phyloP scores from a whole-genome alignment of 805 yeast genomes.

The Pichia pseudocactophila region DNA sequence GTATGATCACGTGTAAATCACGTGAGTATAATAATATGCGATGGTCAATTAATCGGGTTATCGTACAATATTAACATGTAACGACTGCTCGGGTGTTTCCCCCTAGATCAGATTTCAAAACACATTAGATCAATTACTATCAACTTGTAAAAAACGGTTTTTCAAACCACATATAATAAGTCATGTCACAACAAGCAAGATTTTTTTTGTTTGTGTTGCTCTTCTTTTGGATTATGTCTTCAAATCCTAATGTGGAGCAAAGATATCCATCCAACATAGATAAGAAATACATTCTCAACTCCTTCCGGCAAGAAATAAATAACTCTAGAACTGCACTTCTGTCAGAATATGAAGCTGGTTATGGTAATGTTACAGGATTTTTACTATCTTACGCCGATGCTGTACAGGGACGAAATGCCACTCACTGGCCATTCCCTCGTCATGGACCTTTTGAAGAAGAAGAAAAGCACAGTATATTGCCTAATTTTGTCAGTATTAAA shows the following conservation, averaged over 20 bases:
- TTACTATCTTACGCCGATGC: slow-evolving; percentile 56
- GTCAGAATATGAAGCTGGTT: slow-evolving; percentile 41
- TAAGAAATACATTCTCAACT: slow-evolving; percentile 23
- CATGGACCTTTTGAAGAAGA: slow-evolving; percentile 35
- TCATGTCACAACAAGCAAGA: slow-evolving; percentile 21
- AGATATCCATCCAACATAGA: slow-evolving; percentile 20
- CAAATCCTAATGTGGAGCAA: slow-evolving; percentile 28
- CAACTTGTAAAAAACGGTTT: too few relatives aligned
- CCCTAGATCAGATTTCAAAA: too few relatives aligned
- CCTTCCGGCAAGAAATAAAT: slow-evolving; percentile 28
- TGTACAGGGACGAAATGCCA: slow-evolving; percentile 33
- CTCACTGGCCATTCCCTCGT: slow-evolving; percentile 49
- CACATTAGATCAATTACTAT: too few relatives aligned
- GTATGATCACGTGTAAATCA: too few relatives aligned
- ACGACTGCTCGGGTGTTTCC: too few relatives aligned
- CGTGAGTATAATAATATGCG: too few relatives aligned
- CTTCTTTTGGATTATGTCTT: slow-evolving; percentile 34
- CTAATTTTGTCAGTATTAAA: slow-evolving; percentile 41
- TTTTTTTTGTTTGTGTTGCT: slow-evolving; percentile 30
- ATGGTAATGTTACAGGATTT: slow-evolving; percentile 69
- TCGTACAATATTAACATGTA: too few relatives aligned
- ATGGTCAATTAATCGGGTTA: too few relatives aligned
- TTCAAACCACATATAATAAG: too few relatives aligned
- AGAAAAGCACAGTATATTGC: slow-evolving; percentile 49
- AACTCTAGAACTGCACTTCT: slow-evolving; percentile 27